These are phyloP conservation scores for Lomentospora prolificans DNA, from an alignment of 2,329 filamentous ascomycete genomes.

Conservation along the genomic window DNA sequence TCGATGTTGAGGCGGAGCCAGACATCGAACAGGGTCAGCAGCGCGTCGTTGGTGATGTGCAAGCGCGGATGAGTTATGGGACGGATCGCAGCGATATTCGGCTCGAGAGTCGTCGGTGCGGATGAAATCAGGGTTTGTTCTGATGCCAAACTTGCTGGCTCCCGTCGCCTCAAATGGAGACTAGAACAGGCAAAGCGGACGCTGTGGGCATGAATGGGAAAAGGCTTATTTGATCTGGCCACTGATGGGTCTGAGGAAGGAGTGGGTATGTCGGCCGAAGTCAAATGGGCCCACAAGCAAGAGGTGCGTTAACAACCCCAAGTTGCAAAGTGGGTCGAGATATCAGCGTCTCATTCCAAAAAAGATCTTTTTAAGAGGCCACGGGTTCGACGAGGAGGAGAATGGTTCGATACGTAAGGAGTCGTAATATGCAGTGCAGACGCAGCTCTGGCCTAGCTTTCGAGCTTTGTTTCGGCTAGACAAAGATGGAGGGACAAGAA, in stretches of 20 bases:
- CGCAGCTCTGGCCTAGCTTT: not conserved
- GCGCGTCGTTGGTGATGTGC: not conserved
- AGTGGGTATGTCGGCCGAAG: not conserved
- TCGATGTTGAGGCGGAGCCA: not conserved
- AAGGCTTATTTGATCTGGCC: not conserved
- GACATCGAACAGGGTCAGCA: slow-evolving; percentile 4
- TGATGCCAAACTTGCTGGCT: not conserved
- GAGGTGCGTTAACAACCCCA: not conserved
- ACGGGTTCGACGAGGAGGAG: not conserved
- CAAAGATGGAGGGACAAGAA: not conserved
- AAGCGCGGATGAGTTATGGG: not conserved
- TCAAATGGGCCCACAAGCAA: not conserved
- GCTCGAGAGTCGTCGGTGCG: not conserved
- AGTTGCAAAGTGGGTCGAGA: slow-evolving; percentile 1
- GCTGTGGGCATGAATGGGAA: not conserved
- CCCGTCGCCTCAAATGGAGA: not conserved
- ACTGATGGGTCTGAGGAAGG: not conserved
- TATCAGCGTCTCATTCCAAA: not conserved
- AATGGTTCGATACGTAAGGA: not conserved
- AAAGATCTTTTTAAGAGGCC: not conserved
- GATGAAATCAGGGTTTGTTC: not conserved
- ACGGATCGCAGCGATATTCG: not conserved
- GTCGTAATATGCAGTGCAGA: not conserved
- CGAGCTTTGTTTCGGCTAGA: not conserved
- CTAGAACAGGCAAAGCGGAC: not conserved